Percentiles rank a stretch among this genome's conserved stretches.
Conservation (phyloP, 2,329 filamentous ascomycete species). For the Alternaria alternata region DNA sequence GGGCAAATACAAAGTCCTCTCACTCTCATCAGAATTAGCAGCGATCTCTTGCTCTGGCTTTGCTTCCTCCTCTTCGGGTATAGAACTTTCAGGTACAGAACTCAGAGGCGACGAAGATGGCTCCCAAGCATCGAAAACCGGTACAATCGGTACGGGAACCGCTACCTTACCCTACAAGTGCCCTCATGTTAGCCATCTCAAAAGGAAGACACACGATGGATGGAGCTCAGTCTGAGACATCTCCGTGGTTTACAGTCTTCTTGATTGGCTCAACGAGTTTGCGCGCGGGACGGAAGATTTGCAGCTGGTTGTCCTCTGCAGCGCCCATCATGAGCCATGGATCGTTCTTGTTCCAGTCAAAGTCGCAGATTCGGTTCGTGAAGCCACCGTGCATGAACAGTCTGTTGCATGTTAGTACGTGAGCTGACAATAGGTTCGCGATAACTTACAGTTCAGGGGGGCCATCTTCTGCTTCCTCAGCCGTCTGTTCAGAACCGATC, state of each 20-base stretch:
- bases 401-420: conserved; percentile 53
- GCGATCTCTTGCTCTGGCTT: not conserved
- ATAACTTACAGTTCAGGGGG: conserved; percentile 85
- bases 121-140: not conserved
- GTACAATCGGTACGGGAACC: not conserved
- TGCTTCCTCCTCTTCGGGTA: not conserved
- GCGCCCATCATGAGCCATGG: conserved; percentile 96
- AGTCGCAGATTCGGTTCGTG: conserved; percentile 95
- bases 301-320: conserved; percentile 94
- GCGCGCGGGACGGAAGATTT: conserved; percentile 70
- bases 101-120: not conserved
- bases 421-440: not conserved
- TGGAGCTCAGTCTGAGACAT: conserved; percentile 48
- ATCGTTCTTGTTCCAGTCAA: conserved; percentile 96
- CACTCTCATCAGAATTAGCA: not conserved
- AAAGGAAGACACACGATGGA: conserved; percentile 1
- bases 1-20: not conserved
- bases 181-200: conserved; percentile 2
- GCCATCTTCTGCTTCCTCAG: conserved; percentile 93
- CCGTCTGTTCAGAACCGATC: conserved; percentile 91
- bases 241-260: conserved; percentile 48
- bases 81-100: not conserved
- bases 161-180: not conserved
- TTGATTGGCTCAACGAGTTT: conserved; percentile 48
- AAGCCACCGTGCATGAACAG: conserved; percentile 99